Evolutionary conservation across 2,329 filamentous ascomycete genomes (phyloP).

Genomic region (Uncinocarpus reesii): DNA sequence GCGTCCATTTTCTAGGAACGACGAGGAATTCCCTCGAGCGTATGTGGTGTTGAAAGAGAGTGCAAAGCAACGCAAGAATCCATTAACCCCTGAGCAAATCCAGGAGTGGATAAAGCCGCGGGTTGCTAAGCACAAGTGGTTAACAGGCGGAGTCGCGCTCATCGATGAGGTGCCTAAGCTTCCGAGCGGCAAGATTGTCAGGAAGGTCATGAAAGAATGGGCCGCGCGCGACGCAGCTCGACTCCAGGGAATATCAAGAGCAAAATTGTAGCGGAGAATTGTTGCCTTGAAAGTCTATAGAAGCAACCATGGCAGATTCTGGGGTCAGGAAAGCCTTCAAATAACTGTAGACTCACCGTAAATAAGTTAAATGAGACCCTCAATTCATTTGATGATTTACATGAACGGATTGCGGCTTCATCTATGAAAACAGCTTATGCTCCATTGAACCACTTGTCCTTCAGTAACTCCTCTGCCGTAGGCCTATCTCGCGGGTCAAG

Average conservation of each 20-base stretch:
- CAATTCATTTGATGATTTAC: no score
- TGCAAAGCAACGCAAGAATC: slow-evolving; percentile 29
- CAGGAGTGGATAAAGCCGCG: slow-evolving; percentile 34
- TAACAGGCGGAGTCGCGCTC: slow-evolving; percentile 35
- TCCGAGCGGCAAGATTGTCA: slow-evolving; percentile 39
- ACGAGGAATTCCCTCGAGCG: slow-evolving; percentile 58
- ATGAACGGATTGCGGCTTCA: no score
- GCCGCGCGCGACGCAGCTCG: slow-evolving; percentile 29
- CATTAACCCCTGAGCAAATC: slow-evolving; percentile 38
- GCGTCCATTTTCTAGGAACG: slow-evolving; percentile 27
- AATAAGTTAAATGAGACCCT: no score
- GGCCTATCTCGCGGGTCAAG: slow-evolving; percentile 22
- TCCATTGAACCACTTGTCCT: slow-evolving; percentile 16
- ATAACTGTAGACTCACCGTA: no score
- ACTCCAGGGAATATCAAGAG: slow-evolving; percentile 30
- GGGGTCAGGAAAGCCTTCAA: no score
- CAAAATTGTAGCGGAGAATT: slow-evolving; percentile 2
- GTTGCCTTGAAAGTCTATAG: no score
- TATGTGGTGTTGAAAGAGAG: slow-evolving; percentile 46
- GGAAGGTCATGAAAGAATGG: slow-evolving; percentile 35
- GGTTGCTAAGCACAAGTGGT: slow-evolving; percentile 32
- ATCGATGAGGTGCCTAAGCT: slow-evolving; percentile 40
- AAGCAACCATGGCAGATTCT: no score
- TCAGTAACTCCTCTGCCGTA: slow-evolving; percentile 21
- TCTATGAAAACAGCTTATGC: no score